Base-by-base conservation (phyloP, 768 basidiomycete species). In the Russula foetens region DNA sequence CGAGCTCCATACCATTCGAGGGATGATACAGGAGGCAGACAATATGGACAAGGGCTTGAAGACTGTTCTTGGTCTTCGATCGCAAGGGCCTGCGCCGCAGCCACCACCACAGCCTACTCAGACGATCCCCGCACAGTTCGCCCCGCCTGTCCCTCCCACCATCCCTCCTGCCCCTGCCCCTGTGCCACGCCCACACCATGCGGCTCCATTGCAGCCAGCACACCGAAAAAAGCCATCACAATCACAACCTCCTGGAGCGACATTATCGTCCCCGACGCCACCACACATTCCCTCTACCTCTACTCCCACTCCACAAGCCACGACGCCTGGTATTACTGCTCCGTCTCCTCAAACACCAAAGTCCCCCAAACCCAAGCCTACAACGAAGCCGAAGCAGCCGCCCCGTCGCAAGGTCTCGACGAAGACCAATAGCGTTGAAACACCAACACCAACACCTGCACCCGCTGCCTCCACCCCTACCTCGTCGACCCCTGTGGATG, bases 341-440 rank as follows among this genome's bases (percentile, higher is more conserved):
- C 45, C 63, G 23, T 66, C 65, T 35, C 65, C 65, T 53, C 65
- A 66, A 47, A 66, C 65, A 5, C 81, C 86, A 1, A 90, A 84
- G 71, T 90, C 89, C 4, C 89, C 89, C 0, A 87, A 84, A 68
- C 70, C 70, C 54, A 88, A 82, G 69, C 68, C 75, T 1, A 55
- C 72, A 17, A 45, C 76, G n/a, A 87, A 82, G 71, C 58, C 76
- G 17, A 84, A 79, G 67, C 58, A 31, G 2, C 56, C 66, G 17
- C n/a, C 63, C 17, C 58, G 33, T 67, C 74, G 74, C 43, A 76
- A 71, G 53, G 53, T 65, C 11, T 73, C 77, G 19, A 59, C 66
- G 24, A 67, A 66, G 59, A 47, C 56, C 19, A 61, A 48, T n/a
- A 19, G 11, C 54, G 19, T 64, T 59, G 49, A 67, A 41, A 60